These are phyloP conservation scores for Coleophoma crateriformis DNA, from an alignment of 2,329 filamentous ascomycete species.

Conservation along the genomic window DNA sequence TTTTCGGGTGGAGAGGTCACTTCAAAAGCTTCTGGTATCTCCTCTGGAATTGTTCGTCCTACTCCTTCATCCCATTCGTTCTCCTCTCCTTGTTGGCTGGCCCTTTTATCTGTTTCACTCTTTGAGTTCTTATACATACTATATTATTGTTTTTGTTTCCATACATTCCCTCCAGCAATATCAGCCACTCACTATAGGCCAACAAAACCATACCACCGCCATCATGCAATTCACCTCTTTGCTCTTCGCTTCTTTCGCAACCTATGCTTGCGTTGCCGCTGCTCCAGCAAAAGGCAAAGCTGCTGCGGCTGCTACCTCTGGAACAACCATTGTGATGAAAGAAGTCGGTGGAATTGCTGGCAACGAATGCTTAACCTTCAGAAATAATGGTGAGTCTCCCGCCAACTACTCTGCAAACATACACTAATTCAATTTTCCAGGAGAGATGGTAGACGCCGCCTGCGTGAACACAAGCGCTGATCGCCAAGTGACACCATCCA, in stretches of 20 bases:
- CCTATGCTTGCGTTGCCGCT: neutral
- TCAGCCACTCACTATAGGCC: neutral
- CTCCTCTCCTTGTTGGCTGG: no score
- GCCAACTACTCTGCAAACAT: neutral
- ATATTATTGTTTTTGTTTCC: neutral
- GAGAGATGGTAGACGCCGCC: conserved; percentile 36
- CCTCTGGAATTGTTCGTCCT: no score
- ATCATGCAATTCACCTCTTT: neutral
- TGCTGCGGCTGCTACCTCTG: neutral
- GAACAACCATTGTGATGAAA: conserved; percentile 30
- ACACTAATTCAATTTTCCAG: conserved; percentile 11
- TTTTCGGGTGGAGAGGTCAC: no score
- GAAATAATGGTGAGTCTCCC: conserved; percentile 30
- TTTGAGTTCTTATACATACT: no score
- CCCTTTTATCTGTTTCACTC: no score
- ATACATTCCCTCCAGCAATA: neutral
- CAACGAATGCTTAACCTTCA: conserved; percentile 30
- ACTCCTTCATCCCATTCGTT: no score
- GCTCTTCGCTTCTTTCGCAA: neutral
- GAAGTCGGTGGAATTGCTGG: conserved; percentile 30
- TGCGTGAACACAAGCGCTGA: conserved; percentile 31
- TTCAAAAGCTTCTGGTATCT: no score
- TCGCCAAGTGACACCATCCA: conserved; percentile 33
- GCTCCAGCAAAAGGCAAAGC: neutral
- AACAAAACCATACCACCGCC: neutral